These are phyloP conservation scores for Populus euphratica DNA, from an alignment of 345 rosid species.

Conservation along the genomic window DNA sequence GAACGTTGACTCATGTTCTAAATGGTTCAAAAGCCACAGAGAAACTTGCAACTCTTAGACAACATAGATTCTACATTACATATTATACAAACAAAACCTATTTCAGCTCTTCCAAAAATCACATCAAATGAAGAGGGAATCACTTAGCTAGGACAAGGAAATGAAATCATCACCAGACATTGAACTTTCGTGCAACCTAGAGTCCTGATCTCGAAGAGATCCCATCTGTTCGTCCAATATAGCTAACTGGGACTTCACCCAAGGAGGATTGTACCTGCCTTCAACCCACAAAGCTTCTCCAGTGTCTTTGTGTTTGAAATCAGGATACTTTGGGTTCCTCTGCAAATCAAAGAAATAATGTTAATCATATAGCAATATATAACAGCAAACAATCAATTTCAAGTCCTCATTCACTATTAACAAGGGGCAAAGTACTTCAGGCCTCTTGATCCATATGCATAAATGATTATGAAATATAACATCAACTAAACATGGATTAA, in stretches of 20 bases:
- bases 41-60: not conserved
- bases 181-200: constrained; percentile 25
- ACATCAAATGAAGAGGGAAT: not conserved
- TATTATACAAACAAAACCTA: not conserved
- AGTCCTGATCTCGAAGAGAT: constrained; percentile 27
- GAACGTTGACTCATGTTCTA: not conserved
- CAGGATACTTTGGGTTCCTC: constrained; percentile 64
- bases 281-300: constrained; percentile 70
- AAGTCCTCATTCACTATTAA: not conserved
- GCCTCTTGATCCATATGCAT: not conserved
- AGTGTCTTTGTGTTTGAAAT: constrained; percentile 71
- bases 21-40: not conserved
- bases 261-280: constrained; percentile 53
- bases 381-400: not conserved
- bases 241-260: constrained; percentile 58
- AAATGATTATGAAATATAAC: not conserved
- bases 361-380: not conserved
- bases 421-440: not conserved
- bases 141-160: constrained; percentile 17
- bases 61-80: not conserved
- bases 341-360: constrained; percentile 19
- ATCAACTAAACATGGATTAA: not conserved
- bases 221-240: constrained; percentile 47
- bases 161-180: constrained; percentile 34
- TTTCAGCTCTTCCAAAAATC: not conserved